These are phyloP conservation scores for Penicillium pulvis DNA, from an alignment of 495 filamentous ascomycete species.

Conservation along the genomic window DNA sequence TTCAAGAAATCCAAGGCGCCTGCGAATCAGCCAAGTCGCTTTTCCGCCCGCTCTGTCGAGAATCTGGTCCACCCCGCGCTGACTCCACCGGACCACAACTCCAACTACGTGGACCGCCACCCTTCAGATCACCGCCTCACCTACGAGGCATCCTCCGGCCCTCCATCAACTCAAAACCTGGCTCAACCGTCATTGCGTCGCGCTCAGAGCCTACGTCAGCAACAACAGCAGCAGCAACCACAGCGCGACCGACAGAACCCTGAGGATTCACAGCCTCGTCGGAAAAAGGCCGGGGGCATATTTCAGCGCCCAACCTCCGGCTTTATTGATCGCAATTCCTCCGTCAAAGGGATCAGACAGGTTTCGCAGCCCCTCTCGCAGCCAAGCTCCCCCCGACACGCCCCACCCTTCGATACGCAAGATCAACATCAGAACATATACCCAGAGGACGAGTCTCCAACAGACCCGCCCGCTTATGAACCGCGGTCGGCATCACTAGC, in stretches of 20 bases:
- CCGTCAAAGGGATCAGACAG: slow-evolving; percentile 23
- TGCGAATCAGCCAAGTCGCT: slow-evolving; percentile 22
- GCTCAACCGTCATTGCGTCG: slow-evolving; percentile 27
- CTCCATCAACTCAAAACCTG: slow-evolving; percentile 18
- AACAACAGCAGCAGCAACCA: slow-evolving; percentile 3
- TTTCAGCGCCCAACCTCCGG: slow-evolving; percentile 24
- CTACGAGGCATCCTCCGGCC: slow-evolving; percentile 5
- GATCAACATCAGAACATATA: slow-evolving; percentile 26
- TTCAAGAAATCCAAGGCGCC: slow-evolving; percentile 33
- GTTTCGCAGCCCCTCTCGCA: slow-evolving; percentile 28
- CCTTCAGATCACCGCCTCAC: slow-evolving; percentile 12
- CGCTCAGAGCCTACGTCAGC: slow-evolving; percentile 35
- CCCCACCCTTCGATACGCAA: slow-evolving; percentile 9
- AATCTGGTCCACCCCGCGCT: slow-evolving; percentile 31
- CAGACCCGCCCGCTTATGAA: slow-evolving; percentile 14
- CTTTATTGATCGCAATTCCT: slow-evolving; percentile 26
- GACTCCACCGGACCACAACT: slow-evolving; percentile 25
- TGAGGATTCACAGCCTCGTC: slow-evolving; percentile 24
- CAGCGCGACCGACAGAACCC: slow-evolving; percentile 31
- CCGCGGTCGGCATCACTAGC: slow-evolving; percentile 19
- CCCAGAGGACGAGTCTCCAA: slow-evolving; percentile 17
- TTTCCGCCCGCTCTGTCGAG: slow-evolving; percentile 37
- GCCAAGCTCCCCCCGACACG: slow-evolving; percentile 25
- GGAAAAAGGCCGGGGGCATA: slow-evolving; percentile 11
- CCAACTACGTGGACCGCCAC: slow-evolving; percentile 25